Base-by-base conservation (phyloP, 2,329 filamentous ascomycete species). In the Cytospora leucostoma region DNA sequence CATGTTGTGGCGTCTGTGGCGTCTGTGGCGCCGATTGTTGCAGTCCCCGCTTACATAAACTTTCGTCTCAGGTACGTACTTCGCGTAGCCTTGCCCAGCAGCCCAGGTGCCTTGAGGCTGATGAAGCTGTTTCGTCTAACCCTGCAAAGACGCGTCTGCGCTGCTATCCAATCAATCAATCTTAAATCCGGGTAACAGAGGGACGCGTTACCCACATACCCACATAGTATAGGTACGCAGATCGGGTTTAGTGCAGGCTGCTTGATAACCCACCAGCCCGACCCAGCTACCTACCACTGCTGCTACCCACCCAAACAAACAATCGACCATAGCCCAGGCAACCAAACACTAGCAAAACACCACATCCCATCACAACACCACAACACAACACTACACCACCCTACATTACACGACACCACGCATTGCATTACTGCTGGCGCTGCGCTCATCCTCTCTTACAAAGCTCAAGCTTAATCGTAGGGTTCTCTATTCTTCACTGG, bases 251-350 rank as follows among this genome's bases (percentile, higher is more conserved):
- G n/a, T n/a, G n/a, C n/a, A n/a, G n/a, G n/a, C n/a, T n/a, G n/a
- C n/a, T n/a, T n/a, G n/a, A n/a, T n/a, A n/a, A n/a, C n/a, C n/a
- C n/a, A n/a, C n/a, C n/a, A n/a, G n/a, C n/a, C n/a, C n/a, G n/a
- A n/a, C n/a, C n/a, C n/a, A n/a, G n/a, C n/a, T n/a, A n/a, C n/a
- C n/a, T n/a, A n/a, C n/a, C n/a, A n/a, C n/a, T n/a, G n/a, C n/a
- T n/a, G n/a, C n/a, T n/a, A n/a, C n/a, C n/a, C n/a, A n/a, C 27
- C 51, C 59, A 61, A 61, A 61, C 55, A 51, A 61, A 61, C 55
- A 51, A 61, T 61, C 59, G 19, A 50, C 40, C 13, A 55, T 52
- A 44, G 40, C 59, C 59, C 27, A 37, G 59, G 59, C 59, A 61
- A 61, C 59, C 59, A 55, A 61, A 51, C 59, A 61, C 19, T 61